Evolutionary conservation across 1,139 yeast genomes (phyloP), one percentile per base, ranked within the genome.

Genomic region (Blastobotrys raffinosifermentans): DNA sequence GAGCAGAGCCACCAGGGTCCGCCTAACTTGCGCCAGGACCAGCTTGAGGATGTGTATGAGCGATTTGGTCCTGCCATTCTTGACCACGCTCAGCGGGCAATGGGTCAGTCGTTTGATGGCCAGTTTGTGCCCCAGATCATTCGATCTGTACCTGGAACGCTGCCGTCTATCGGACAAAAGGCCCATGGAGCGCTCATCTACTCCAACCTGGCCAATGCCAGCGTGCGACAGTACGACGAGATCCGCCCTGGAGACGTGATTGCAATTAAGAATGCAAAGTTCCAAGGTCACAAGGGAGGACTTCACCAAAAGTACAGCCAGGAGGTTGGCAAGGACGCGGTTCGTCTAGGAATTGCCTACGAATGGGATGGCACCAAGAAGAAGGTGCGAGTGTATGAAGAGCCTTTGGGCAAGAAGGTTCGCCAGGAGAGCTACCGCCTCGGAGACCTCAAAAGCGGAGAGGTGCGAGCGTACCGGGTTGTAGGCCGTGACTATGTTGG

Each of bases 201-300:
- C 59, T 66, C 70, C 50, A 79, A 78, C 54, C 60, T 73, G 43
- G 76, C 73, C 51, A 76, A 75, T 50, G 68, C 73, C 34, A 77
- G 77, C 27, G 73, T 77, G 10, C 67, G 71, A 15, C 75, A 73
- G 47, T 51, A 65, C 21, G 91, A 78, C 39, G 84, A 77, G 32
- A 73, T 86, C 40, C 71, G 73, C 35, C 79, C 93, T 0, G 98
- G 98, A 41, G 97, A 91, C 57, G 69, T 91, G 13, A 63, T 86
- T 33, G 81, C 86, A 44, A 73, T 86, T 47, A 75, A 80, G 50
- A 75, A 77, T 42, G 95, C 87, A 7, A 73, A 72, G 44, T 87
- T 89, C 61, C 77, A 73, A 42, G 74, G 79, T 6, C 85, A 80
- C 50, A 80, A 79, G 54, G 69, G 69, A 13, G 53, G 65, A 2